These are phyloP conservation scores for Monosporascus cannonballus DNA, from an alignment of 2,329 filamentous ascomycete genomes.

Conservation along the genomic window DNA sequence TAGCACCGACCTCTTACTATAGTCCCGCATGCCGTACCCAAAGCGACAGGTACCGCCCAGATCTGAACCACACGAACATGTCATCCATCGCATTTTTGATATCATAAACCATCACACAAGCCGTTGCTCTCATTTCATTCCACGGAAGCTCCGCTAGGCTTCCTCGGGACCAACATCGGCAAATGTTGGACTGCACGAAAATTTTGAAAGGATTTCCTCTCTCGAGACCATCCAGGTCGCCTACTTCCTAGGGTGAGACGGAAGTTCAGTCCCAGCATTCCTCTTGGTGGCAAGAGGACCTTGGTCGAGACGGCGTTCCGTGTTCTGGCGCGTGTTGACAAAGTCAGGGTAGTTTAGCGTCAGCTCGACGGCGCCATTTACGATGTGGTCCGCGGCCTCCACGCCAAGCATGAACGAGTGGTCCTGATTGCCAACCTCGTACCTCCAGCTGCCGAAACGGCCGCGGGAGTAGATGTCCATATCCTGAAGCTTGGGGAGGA, in stretches of 20 bases:
- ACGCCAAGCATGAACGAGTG: constrained; percentile 97
- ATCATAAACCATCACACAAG: neutral
- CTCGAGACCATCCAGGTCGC: constrained; percentile 8
- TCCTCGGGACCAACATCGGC: neutral
- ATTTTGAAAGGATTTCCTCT: constrained; percentile 9
- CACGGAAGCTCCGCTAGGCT: constrained; percentile 13
- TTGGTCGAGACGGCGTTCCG: constrained; percentile 55
- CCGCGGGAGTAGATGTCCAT: constrained; percentile 93
- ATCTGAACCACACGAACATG: neutral
- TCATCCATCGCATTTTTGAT: neutral
- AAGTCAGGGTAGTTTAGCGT: constrained; percentile 97
- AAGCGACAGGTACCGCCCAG: neutral
- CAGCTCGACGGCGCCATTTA: constrained; percentile 83
- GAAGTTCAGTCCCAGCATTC: constrained; percentile 30
- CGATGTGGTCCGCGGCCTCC: constrained; percentile 84
- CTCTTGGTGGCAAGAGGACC: constrained; percentile 27
- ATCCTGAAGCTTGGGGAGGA: constrained; percentile 86
- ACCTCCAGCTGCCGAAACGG: constrained; percentile 96
- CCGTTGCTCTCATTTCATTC: neutral
- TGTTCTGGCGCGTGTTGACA: constrained; percentile 73
- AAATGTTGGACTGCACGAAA: neutral
- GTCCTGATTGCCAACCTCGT: constrained; percentile 93
- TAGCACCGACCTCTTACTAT: neutral
- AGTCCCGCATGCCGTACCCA: neutral
- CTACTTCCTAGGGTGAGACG: constrained; percentile 25